Conservation (phyloP, 192 early-diverging fungal genomes). For the Umbelopsis sp. region DNA sequence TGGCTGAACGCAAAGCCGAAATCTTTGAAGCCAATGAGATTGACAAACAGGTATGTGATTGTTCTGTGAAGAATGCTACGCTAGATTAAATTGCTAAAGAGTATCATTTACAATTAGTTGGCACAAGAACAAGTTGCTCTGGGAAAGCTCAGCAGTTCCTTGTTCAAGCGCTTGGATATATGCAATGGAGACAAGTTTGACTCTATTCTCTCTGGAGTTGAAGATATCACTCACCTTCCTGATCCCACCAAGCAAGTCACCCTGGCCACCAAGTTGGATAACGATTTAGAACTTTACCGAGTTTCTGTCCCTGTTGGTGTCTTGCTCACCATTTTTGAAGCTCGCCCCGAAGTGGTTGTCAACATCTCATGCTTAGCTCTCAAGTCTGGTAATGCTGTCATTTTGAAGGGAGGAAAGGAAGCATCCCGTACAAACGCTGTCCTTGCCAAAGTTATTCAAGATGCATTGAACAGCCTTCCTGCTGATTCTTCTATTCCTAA, state of each 20-base stretch:
- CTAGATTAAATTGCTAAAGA: background rate
- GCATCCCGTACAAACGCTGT: constrained; percentile 78
- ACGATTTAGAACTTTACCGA: constrained; percentile 85
- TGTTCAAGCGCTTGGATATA: constrained; percentile 91
- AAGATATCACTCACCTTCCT: constrained; percentile 81
- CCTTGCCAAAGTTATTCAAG: constrained; percentile 74
- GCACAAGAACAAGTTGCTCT: constrained; percentile 69
- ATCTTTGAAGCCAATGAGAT: constrained; percentile 79
- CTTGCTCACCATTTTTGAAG: constrained; percentile 96
- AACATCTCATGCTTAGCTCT: constrained; percentile 94
- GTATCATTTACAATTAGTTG: constrained; percentile 40
- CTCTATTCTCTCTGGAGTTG: constrained; percentile 84
- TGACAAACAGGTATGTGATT: constrained; percentile 67
- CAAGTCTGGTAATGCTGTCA: constrained; percentile 97
- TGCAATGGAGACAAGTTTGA: constrained; percentile 83
- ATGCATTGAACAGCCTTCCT: constrained; percentile 64
- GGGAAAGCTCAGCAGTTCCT: constrained; percentile 72
- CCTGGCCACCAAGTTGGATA: constrained; percentile 76
- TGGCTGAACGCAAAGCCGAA: constrained; percentile 61
- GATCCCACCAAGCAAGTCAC: constrained; percentile 87
- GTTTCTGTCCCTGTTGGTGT: constrained; percentile 95
- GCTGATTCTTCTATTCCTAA: constrained; percentile 54
- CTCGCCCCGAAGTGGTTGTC: constrained; percentile 97
- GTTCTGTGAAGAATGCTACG: background rate
- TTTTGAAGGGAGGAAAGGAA: constrained; percentile 97